Conservation (phyloP, 2,329 filamentous ascomycete genomes). For the Huntiella abstrusa region DNA sequence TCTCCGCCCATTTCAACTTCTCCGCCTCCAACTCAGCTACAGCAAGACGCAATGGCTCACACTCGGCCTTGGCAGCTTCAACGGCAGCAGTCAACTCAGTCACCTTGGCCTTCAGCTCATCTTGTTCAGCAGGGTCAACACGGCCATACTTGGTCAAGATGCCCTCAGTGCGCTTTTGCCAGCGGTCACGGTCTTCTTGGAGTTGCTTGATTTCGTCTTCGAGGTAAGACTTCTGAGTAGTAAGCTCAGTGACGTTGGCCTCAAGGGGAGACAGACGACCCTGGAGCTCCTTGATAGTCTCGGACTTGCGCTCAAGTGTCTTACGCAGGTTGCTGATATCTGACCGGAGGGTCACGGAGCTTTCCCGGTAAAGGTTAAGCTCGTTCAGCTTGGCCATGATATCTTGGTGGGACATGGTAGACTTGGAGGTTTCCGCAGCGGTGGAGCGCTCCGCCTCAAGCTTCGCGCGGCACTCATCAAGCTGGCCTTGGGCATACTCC, state of each 20-base stretch:
- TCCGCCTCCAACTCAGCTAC: conserved; percentile 37
- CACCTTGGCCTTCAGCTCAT: conserved; percentile 68
- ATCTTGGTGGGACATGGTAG: conserved; percentile 64
- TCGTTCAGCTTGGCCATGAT: conserved; percentile 90
- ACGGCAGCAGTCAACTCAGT: conserved; percentile 45
- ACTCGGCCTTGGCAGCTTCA: conserved; percentile 32
- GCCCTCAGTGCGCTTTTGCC: conserved; percentile 89
- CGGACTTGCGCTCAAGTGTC: conserved; percentile 54
- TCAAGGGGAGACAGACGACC: conserved; percentile 67
- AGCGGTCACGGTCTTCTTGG: conserved; percentile 78
- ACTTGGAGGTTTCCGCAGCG: conserved; percentile 53
- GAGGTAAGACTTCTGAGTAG: conserved; percentile 61
- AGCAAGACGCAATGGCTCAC: conserved; percentile 33
- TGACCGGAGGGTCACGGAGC: conserved; percentile 74
- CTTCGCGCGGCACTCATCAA: conserved; percentile 77
- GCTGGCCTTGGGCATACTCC: conserved; percentile 66
- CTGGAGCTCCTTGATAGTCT: conserved; percentile 55
- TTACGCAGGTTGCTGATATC: conserved; percentile 65
- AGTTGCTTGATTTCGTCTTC: conserved; percentile 78
- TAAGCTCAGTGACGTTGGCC: conserved; percentile 59
- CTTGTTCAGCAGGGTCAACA: conserved; percentile 81
- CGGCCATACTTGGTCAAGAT: conserved; percentile 93
- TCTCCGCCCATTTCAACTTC: conserved; percentile 32
- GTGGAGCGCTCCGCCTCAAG: conserved; percentile 74
- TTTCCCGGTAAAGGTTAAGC: conserved; percentile 88